phyloP scores from a whole-genome alignment of 768 basidiomycete species.

The Amanita brunnescens region DNA sequence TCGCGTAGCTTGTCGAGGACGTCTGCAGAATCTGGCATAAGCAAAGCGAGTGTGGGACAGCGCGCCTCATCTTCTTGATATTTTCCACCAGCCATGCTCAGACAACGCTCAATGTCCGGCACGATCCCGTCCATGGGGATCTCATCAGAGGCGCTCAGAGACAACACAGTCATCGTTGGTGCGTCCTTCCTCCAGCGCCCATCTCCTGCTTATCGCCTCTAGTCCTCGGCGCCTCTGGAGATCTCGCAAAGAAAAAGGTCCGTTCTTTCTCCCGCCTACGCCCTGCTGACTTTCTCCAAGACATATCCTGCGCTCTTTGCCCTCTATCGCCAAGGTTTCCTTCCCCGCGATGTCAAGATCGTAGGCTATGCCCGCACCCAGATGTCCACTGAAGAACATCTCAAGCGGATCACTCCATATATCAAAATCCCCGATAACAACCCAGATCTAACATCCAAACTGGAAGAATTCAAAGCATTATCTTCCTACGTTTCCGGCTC shows the following conservation, averaged over 20 bases:
- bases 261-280: background rate
- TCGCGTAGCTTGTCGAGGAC: slow-evolving; percentile 57
- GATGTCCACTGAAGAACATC: slow-evolving; percentile 80
- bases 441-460: slow-evolving; percentile 43
- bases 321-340: slow-evolving; percentile 70
- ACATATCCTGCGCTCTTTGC: slow-evolving; percentile 94
- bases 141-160: slow-evolving; percentile 59
- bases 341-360: slow-evolving; percentile 81
- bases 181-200: slow-evolving; percentile 20
- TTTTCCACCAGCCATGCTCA: slow-evolving; percentile 27
- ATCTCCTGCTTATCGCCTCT: slow-evolving; percentile 10
- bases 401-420: slow-evolving; percentile 75
- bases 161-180: slow-evolving; percentile 89
- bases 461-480: slow-evolving; percentile 78
- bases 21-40: slow-evolving; percentile 33
- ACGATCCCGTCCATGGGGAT: slow-evolving; percentile 89
- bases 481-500: slow-evolving; percentile 79
- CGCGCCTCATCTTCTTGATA: slow-evolving; percentile 7
- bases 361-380: slow-evolving; percentile 96
- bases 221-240: slow-evolving; percentile 96
- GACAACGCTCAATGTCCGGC: slow-evolving; percentile 58
- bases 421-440: slow-evolving; percentile 73
- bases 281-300: slow-evolving; percentile 31
- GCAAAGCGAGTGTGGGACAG: background rate
- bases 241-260: slow-evolving; percentile 98